These are phyloP conservation scores for Pestalotiopsis sp. DNA, from an alignment of 2,329 filamentous ascomycete genomes.

Conservation along the genomic window DNA sequence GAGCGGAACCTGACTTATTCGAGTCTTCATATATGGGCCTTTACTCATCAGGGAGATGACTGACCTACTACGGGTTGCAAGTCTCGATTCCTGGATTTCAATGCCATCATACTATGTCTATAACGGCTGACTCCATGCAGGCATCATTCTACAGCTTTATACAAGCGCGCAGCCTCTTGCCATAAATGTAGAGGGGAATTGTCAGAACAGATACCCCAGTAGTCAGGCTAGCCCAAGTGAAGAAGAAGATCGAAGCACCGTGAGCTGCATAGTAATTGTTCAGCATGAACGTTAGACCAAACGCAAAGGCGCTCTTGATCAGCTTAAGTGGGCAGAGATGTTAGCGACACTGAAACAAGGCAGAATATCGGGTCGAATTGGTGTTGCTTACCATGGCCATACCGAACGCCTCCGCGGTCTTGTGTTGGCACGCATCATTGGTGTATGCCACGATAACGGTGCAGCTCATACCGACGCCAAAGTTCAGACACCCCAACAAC, in stretches of 20 bases:
- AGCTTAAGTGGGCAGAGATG: neutral
- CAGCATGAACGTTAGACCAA: neutral
- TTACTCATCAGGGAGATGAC: no score
- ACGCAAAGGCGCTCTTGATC: neutral
- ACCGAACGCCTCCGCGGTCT: neutral
- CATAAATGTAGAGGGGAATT: constrained; percentile 1
- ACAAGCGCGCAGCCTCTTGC: neutral
- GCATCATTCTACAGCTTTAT: neutral
- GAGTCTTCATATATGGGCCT: no score
- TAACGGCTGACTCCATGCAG: neutral
- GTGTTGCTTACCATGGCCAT: neutral
- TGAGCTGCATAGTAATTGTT: neutral
- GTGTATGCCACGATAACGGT: neutral
- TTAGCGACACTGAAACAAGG: neutral
- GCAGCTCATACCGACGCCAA: neutral
- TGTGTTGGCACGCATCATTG: neutral
- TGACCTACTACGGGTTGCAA: no score
- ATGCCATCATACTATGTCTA: no score
- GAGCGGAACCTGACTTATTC: no score
- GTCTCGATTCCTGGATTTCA: no score
- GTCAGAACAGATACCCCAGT: constrained; percentile 17
- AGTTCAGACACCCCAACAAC: neutral
- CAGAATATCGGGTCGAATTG: neutral
- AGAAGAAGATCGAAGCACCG: neutral
- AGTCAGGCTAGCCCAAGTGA: neutral